Evolutionary conservation across 176 grass and related monocot species (phyloP), one percentile per base, ranked within the genome.

Genomic region (Musa acuminata): DNA sequence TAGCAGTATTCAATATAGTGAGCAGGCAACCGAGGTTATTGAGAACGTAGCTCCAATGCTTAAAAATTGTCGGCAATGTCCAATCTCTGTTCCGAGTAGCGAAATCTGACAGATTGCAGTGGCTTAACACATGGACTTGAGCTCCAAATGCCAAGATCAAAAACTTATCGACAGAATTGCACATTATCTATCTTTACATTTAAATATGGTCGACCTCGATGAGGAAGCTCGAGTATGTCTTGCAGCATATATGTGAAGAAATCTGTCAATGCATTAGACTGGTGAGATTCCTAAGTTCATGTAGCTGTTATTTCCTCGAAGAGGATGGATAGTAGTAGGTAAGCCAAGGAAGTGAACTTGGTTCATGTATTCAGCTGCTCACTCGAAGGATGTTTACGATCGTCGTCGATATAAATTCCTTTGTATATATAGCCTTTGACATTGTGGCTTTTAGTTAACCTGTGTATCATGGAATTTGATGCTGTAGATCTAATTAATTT

Each of bases 31-130:
- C 0, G 84, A 88, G 51, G 79, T 90, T 81, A 83, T 90, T 24
- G 83, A 82, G 51, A 88, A 79, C 29, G 90, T 87, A 52, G 77
- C 87, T 81, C 75, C 84, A 79, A 73, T 83, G 75, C 87, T 97
- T 29, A 84, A 78, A 23, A 84, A 88, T 75, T 89, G 83, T 76
- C 87, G 88, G 52, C 87, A 83, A 67, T 85, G 83, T 79, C 83
- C 84, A 51, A 80, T 93, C 62, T 88, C 86, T 70, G 75, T 87
- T 73, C 75, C 85, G 12, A 83, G 87, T 52, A 83, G 83, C 52
- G 57, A 57, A 77, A 70, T 62, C 67, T 16, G 77, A 82, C 29
- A 88, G 78, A 54, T 81, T 78, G 72, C 43, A 74, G 9, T 71
- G 17, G 63, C 54, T 25, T 16, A 62, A 29, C 23, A 26, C 65